phyloP scores from a whole-genome alignment of 345 rosid genomes.

The Boechera stricta region DNA sequence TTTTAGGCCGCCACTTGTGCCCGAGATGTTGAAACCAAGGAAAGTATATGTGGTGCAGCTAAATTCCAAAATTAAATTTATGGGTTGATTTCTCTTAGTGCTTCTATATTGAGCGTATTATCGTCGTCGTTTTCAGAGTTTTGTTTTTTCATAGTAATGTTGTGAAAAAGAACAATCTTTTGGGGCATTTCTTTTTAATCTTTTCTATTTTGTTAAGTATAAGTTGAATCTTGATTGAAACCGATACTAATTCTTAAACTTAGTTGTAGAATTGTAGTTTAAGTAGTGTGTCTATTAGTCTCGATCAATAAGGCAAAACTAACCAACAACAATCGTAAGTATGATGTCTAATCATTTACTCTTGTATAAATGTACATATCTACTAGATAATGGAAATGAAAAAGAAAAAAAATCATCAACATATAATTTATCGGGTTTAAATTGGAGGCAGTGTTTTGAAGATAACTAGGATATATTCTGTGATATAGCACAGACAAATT shows the following conservation, averaged over 20 bases:
- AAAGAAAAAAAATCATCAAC: neutral
- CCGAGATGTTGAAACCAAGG: conserved; percentile 36
- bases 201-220: neutral
- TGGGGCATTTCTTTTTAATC: neutral
- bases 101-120: conserved; percentile 15
- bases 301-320: neutral
- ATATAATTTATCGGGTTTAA: neutral
- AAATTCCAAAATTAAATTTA: conserved; percentile 20
- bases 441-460: too few species aligned
- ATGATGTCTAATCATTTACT: neutral
- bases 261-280: neutral
- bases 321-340: neutral
- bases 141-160: neutral
- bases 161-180: neutral
- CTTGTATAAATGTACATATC: neutral
- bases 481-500: too few species aligned
- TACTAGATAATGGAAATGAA: neutral
- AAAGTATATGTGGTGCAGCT: conserved; percentile 33
- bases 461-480: too few species aligned
- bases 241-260: neutral
- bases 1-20: conserved; percentile 35
- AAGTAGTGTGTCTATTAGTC: neutral
- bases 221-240: neutral
- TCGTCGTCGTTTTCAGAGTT: conserved; percentile 16
- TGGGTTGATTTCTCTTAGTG: conserved; percentile 19